These are phyloP conservation scores for Trypanosoma platydactyli DNA, from an alignment of 208 protist genomes.

Conservation along the genomic window DNA sequence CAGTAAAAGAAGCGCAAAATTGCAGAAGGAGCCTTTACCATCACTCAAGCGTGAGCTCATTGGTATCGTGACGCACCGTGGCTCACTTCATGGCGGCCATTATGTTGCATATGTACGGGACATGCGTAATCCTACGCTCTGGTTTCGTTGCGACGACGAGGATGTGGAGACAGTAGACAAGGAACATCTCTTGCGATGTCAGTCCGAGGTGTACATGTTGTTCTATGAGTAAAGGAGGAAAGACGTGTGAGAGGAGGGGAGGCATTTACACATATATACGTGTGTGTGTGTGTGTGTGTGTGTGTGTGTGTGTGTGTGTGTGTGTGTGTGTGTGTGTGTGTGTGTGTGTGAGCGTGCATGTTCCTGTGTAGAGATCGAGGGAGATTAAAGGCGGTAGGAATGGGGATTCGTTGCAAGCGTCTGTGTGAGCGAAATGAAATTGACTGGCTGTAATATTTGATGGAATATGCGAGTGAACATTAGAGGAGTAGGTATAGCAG, in stretches of 20 bases:
- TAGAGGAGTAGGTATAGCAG: too few species aligned
- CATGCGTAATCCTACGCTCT: constrained; percentile 43
- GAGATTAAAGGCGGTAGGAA: too few species aligned
- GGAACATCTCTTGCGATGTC: constrained; percentile 45
- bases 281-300: background rate
- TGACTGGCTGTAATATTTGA: too few species aligned
- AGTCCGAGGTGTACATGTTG: constrained; percentile 72
- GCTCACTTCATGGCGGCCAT: constrained; percentile 82
- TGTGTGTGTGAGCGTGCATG: too few species aligned
- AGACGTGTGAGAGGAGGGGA: background rate
- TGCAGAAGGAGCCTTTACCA: constrained; percentile 5
- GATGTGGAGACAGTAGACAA: constrained; percentile 72
- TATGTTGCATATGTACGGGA: constrained; percentile 87
- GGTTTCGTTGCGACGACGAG: constrained; percentile 90
- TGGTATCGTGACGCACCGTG: constrained; percentile 82
- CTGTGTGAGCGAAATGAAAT: too few species aligned
- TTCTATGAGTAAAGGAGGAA: constrained; percentile 76
- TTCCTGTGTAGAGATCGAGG: too few species aligned
- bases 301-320: too few species aligned
- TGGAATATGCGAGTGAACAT: too few species aligned
- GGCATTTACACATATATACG: background rate
- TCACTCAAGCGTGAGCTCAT: constrained; percentile 60
- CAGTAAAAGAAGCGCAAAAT: background rate
- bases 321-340: too few species aligned
- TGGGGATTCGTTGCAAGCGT: too few species aligned